These are phyloP conservation scores for Penicillium dipodomyicola DNA, from an alignment of 495 filamentous ascomycete genomes.

Conservation along the genomic window DNA sequence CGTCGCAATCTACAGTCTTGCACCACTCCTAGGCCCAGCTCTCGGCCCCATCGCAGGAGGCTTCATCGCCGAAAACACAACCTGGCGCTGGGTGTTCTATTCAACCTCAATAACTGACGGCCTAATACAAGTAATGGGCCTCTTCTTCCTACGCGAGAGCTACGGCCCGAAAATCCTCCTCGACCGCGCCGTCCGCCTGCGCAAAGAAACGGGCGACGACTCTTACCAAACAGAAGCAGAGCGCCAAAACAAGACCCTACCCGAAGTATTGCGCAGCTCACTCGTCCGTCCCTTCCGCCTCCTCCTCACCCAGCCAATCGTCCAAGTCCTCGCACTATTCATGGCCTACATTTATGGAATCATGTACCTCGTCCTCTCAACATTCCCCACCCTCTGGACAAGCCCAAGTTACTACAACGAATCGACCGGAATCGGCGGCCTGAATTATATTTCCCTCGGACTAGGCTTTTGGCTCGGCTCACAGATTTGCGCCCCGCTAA, in stretches of 20 bases:
- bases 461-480: slow-evolving; percentile 66
- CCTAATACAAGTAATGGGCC: slow-evolving; percentile 58
- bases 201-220: slow-evolving; percentile 62
- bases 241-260: slow-evolving; percentile 42
- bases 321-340: slow-evolving; percentile 59
- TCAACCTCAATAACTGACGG: slow-evolving; percentile 60
- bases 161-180: slow-evolving; percentile 63
- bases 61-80: slow-evolving; percentile 66
- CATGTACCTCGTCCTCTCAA: slow-evolving; percentile 69
- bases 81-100: slow-evolving; percentile 72
- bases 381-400: slow-evolving; percentile 65
- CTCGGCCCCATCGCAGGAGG: slow-evolving; percentile 62
- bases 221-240: slow-evolving; percentile 65
- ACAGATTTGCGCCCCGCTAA: slow-evolving; percentile 61
- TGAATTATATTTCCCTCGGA: slow-evolving; percentile 71
- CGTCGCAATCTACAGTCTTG: slow-evolving; percentile 62
- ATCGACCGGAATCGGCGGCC: slow-evolving; percentile 57
- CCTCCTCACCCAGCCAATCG: slow-evolving; percentile 58
- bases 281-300: slow-evolving; percentile 57
- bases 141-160: slow-evolving; percentile 69
- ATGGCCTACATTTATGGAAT: slow-evolving; percentile 71
- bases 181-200: slow-evolving; percentile 54
- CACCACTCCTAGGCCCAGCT: slow-evolving; percentile 65
- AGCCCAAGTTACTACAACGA: slow-evolving; percentile 54
- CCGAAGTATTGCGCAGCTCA: slow-evolving; percentile 39